phyloP scores from a whole-genome alignment of 768 basidiomycete species.

The Pleurotus platypus region DNA sequence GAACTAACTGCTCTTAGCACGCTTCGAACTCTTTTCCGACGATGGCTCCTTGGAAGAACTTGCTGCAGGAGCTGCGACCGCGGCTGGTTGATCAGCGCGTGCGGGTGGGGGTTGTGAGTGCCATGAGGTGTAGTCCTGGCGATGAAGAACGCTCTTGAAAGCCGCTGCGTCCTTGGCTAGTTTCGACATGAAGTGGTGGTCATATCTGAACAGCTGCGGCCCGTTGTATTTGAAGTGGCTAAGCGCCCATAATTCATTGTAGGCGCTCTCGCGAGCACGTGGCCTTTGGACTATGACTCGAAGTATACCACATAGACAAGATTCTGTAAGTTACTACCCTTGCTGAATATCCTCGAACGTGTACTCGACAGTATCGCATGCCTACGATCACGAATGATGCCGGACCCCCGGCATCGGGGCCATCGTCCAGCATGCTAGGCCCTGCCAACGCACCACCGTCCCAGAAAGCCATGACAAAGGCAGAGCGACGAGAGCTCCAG shows the following conservation, averaged over 20 bases:
- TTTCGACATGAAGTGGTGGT: constrained; percentile 46
- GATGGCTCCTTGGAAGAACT: constrained; percentile 53
- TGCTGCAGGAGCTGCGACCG: constrained; percentile 20
- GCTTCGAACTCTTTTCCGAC: constrained; percentile 57
- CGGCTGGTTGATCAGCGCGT: constrained; percentile 13
- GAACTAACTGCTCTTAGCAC: no score
- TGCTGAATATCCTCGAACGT: no score
- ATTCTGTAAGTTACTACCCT: no score
- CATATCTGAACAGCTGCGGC: no score
- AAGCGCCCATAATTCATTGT: no score
- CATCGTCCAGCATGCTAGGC: constrained; percentile 12
- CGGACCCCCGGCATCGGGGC: constrained; percentile 11
- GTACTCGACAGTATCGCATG: neutral
- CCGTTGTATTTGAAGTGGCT: no score
- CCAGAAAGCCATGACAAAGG: constrained; percentile 77
- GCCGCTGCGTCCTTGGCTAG: constrained; percentile 68
- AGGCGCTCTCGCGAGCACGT: no score
- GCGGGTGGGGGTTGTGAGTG: constrained; percentile 40
- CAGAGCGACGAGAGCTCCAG: constrained; percentile 75
- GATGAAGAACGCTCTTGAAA: constrained; percentile 61
- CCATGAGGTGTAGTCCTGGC: constrained; percentile 74
- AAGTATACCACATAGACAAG: no score
- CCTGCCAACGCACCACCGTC: constrained; percentile 32
- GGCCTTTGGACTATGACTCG: no score
- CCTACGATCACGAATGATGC: constrained; percentile 16